Evolutionary conservation across 495 filamentous ascomycete species (phyloP).

Genomic region (Penicillium pancosmium): DNA sequence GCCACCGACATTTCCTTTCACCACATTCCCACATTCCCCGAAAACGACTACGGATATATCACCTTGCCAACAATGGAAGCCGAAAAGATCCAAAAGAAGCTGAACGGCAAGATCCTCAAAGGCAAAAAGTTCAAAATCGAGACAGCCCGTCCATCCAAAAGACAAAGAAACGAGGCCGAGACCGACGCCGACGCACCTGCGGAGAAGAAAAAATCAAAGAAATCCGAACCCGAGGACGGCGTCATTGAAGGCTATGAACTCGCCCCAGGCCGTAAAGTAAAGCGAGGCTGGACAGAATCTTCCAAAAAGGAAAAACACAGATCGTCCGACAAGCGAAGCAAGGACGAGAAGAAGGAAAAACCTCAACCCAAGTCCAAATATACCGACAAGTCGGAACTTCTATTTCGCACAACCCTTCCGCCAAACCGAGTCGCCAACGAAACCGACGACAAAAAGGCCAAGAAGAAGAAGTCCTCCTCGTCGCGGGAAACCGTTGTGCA

Average conservation of each 20-base stretch:
- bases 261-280: constrained; percentile 73
- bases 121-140: constrained; percentile 85
- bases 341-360: constrained; percentile 58
- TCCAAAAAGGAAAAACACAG: constrained; percentile 54
- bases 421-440: constrained; percentile 48
- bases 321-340: constrained; percentile 44
- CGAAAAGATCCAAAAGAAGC: constrained; percentile 85
- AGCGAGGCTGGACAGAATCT: constrained; percentile 86
- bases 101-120: constrained; percentile 85
- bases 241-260: constrained; percentile 73
- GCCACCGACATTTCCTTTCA: constrained; percentile 86
- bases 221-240: constrained; percentile 64
- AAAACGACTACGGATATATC: constrained; percentile 86
- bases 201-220: constrained; percentile 52
- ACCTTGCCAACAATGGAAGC: constrained; percentile 80
- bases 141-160: constrained; percentile 66
- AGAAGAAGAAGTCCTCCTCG: constrained; percentile 51
- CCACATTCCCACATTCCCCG: constrained; percentile 79
- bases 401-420: constrained; percentile 83
- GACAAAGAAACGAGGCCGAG: constrained; percentile 40
- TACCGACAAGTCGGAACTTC: constrained; percentile 72
- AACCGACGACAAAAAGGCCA: constrained; percentile 44
- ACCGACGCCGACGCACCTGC: constrained; percentile 18
- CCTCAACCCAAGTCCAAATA: constrained; percentile 71
- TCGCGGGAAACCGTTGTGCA: constrained; percentile 68